A percentile compares a stretch with the other conserved stretches of the same genome.
Conservation (phyloP, 176 grass and related monocot species). For the Musa itinerans region DNA sequence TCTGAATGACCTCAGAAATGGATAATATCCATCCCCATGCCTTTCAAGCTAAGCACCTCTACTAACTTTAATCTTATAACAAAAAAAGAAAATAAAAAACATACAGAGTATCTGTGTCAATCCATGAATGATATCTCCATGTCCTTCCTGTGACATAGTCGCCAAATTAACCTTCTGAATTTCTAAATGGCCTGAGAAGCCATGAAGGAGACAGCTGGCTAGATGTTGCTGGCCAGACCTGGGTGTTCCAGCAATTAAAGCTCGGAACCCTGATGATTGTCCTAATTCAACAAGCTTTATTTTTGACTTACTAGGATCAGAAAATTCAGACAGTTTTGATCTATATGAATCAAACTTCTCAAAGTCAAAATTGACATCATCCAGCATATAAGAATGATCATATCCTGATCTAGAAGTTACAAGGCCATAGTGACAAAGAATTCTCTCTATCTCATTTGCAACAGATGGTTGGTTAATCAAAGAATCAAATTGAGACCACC, state of each 20-base stretch:
- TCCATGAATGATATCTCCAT: constrained; percentile 80
- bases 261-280: constrained; percentile 54
- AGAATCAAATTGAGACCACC: constrained; percentile 59
- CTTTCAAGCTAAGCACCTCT: background rate
- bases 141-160: constrained; percentile 83
- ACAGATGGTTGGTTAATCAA: constrained; percentile 50
- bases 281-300: constrained; percentile 23
- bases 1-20: background rate
- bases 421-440: constrained; percentile 60
- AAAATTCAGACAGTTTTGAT: constrained; percentile 31
- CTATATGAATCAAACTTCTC: constrained; percentile 34
- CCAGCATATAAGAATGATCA: constrained; percentile 23
- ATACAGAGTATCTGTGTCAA: constrained; percentile 90
- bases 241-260: constrained; percentile 64
- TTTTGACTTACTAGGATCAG: constrained; percentile 34
- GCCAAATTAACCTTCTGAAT: constrained; percentile 91
- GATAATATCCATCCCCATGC: background rate
- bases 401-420: constrained; percentile 41
- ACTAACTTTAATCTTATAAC: constrained; percentile 15
- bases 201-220: constrained; percentile 72
- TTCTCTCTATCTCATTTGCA: constrained; percentile 47
- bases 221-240: constrained; percentile 78
- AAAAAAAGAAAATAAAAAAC: constrained; percentile 26
- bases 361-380: constrained; percentile 27
- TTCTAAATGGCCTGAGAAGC: constrained; percentile 67